Percentiles rank a stretch among this genome's conserved stretches.
Evolutionary conservation across 306 rosid species (phyloP).

Genomic region (Ziziphus jujuba): DNA sequence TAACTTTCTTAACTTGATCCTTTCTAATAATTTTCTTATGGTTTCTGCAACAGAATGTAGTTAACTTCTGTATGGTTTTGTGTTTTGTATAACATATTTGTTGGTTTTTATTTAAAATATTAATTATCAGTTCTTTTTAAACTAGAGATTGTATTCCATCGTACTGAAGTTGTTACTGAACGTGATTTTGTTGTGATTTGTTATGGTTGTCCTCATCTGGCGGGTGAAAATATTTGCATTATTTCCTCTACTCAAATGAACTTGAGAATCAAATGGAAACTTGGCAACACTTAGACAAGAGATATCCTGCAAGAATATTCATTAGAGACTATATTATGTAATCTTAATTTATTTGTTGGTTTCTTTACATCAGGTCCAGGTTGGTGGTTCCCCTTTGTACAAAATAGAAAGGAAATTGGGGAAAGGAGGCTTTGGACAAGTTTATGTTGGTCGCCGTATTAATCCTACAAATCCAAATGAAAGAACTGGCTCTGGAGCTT

Average conservation of each 20-base stretch:
- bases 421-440: constrained; percentile 95
- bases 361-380: constrained; percentile 44
- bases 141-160: neutral
- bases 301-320: neutral
- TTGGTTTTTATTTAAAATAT: neutral
- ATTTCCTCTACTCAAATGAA: too few relatives aligned
- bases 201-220: too few relatives aligned
- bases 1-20: too few relatives aligned
- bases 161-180: neutral
- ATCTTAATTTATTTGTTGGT: neutral
- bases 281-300: too few relatives aligned
- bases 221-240: too few relatives aligned
- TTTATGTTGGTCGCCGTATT: constrained; percentile 75
- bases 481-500: constrained; percentile 67
- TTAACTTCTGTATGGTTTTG: neutral
- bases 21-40: too few relatives aligned
- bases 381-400: constrained; percentile 55
- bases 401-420: constrained; percentile 53
- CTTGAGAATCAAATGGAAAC: too few relatives aligned
- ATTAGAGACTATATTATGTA: neutral
- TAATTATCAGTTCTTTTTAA: neutral
- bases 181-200: neutral
- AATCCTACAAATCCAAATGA: constrained; percentile 49
- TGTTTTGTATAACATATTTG: neutral
- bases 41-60: neutral